phyloP scores from a whole-genome alignment of 1,284 basidiomycete species.

The Ustilago sp. region DNA sequence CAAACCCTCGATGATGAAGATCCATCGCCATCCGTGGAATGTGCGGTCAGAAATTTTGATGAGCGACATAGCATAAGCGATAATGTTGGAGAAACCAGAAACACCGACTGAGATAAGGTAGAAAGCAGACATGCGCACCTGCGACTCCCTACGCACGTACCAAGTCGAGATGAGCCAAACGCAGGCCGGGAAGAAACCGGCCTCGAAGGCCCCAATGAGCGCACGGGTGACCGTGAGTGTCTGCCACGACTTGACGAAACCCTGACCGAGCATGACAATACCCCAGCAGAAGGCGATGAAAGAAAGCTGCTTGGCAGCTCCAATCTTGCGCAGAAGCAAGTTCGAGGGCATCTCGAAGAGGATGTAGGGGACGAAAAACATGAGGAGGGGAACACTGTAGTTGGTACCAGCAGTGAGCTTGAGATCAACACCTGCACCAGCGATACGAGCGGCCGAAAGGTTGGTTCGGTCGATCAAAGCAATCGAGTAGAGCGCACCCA shows the following conservation, averaged over 20 bases:
- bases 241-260: conserved; percentile 53
- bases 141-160: conserved; percentile 72
- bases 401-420: conserved; percentile 59
- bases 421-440: conserved; percentile 56
- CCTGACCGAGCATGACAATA: conserved; percentile 69
- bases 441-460: conserved; percentile 58
- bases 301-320: conserved; percentile 68
- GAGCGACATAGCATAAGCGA: conserved; percentile 65
- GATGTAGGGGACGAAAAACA: conserved; percentile 70
- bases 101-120: conserved; percentile 69
- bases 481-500: conserved; percentile 69
- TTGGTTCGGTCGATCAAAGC: conserved; percentile 68
- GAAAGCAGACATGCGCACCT: conserved; percentile 70
- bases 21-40: conserved; percentile 67
- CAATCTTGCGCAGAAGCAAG: conserved; percentile 68
- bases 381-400: conserved; percentile 65
- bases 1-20: conserved; percentile 53
- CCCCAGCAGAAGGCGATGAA: conserved; percentile 70
- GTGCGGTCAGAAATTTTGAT: conserved; percentile 31
- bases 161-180: conserved; percentile 71
- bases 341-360: conserved; percentile 60
- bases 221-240: conserved; percentile 70
- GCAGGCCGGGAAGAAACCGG: conserved; percentile 42
- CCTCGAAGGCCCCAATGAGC: conserved; percentile 69
- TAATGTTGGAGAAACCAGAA: conserved; percentile 71